Evolutionary conservation across 1,139 yeast genomes (phyloP).

Genomic region (Lodderomyces margitis): DNA sequence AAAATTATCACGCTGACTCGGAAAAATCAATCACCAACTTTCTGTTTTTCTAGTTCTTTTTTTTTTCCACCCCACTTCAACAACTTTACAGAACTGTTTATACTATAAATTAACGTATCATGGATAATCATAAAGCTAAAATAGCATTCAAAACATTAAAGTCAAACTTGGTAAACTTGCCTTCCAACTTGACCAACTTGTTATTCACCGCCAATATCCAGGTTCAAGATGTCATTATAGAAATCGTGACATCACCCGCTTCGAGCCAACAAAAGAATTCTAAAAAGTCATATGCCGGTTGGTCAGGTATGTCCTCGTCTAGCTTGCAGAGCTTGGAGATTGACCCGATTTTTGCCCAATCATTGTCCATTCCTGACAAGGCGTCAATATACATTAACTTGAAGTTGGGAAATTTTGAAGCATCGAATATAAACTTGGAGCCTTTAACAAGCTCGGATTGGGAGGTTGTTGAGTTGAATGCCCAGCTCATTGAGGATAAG

Average conservation of each 20-base stretch:
- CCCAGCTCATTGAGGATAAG: conserved; percentile 70
- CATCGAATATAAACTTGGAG: conserved; percentile 68
- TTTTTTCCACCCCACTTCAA: too few relatives aligned
- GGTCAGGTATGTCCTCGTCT: conserved; percentile 67
- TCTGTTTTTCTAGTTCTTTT: too few relatives aligned
- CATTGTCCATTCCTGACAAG: conserved; percentile 49
- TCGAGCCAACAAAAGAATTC: conserved; percentile 5
- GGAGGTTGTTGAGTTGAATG: conserved; percentile 87
- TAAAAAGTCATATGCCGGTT: conserved; percentile 56
- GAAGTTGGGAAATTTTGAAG: conserved; percentile 47
- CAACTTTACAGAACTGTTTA: neutral
- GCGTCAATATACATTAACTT: conserved; percentile 40
- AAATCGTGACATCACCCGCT: conserved; percentile 26
- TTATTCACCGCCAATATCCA: conserved; percentile 54
- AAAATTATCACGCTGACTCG: neutral
- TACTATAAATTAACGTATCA: conserved; percentile 13
- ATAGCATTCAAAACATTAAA: conserved; percentile 36
- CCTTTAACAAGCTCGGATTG: conserved; percentile 81
- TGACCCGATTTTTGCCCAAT: conserved; percentile 42
- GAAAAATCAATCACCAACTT: neutral
- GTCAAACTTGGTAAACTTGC: conserved; percentile 60
- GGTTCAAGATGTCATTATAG: conserved; percentile 63
- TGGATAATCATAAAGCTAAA: conserved; percentile 40
- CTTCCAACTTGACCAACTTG: conserved; percentile 47
- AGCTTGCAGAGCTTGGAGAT: conserved; percentile 33